Base-by-base conservation (phyloP, 179 eudicot genomes). In the Patellifolia procumbens region DNA sequence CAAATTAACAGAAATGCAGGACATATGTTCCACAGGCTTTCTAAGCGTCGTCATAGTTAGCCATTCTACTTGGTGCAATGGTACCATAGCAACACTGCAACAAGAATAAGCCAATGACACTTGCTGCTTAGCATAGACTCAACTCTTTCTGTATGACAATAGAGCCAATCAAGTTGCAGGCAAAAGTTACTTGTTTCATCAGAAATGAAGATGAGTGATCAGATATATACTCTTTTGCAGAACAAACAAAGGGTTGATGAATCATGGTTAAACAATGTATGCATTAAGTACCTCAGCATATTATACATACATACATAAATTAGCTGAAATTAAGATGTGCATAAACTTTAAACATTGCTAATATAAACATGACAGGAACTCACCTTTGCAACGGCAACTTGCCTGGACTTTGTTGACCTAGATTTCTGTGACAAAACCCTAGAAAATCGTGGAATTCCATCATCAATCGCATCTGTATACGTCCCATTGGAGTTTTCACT, bases 321-420 rank as follows among this genome's bases (percentile, higher is more conserved):
- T 32, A 49, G 20, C 70, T 62, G 17, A 35, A 34, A 55, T 16
- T 19, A 42, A 11, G 16, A 75, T 7, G 2, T 19, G 5, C 9
- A 31, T 2, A 55, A 22, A 10, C 15, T 28, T 29, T n/a, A 7
- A 46, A 24, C 52, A 62, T 10, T 13, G 34, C 19, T 64, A n/a
- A 19, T 12, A 13, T 10, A 20, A 53, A 16, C 73, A 69, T 28
- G 45, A 73, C 16, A 56, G 2, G 19, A 66, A 83, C 85, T 82
- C 76, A 93, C 98, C 96, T 88, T 95, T 24, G 91, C 91, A 84
- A 87, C 94, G 32, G 97, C 92, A 72, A 70, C 92, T 86, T 87
- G 92, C 82, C 81, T 95, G 42, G 94, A 84, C 82, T 82, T 91
- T 20, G 90, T 86, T 49, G 94, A 88, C 78, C 91, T 77, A 78